Evolutionary conservation across 164 flowering plant genomes (phyloP), one percentile per base, ranked within the genome.

Genomic region (Warburgia ugandensis): DNA sequence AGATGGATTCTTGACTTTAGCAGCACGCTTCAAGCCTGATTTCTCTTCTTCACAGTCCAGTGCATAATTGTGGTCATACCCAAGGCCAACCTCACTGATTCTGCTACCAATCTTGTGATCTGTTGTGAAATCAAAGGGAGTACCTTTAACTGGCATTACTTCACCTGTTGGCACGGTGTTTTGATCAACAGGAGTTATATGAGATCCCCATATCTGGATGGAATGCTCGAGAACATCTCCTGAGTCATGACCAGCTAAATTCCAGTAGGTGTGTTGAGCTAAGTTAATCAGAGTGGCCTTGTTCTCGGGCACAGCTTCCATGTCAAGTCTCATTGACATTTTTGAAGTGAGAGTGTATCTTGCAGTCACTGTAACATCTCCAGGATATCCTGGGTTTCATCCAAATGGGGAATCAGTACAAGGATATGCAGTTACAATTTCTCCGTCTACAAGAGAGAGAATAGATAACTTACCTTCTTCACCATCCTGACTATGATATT

Each of bases 191-290:
- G 98, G 96, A 19, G 95, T 92, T 26, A 85, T 39, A 25, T 87
- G 86, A 35, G 74, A 58, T 17, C 73, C 95, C 73, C 74, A 83
- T 60, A 88, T 73, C 56, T 87, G 91, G 55, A 78, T 68, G 21
- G 67, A 56, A 60, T 88, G 94, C 47, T 82, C 83, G n/a, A 87
- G 88, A 40, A 88, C 59, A 39, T 47, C 58, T 29, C 96, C 96
- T 0, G 98, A 78, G 63, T 73, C 59, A 56, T 88, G 94, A 44
- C 96, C 98, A 0, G 84, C 84, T 55, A 88, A 60, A 61, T 92
- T 92, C 96, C 98, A 88, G 68, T 90, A 90, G 10, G 95, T 90
- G 59, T 90, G 97, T 58, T 90, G 95, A 29, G 95, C 95, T 61
- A 90, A 75, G 68, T 56, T 90, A 51, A 90, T 68, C 30, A 84